Percentiles rank a stretch among this genome's conserved stretches.
Conservation (phyloP, 768 basidiomycete species). For the Mycena belliarum region DNA sequence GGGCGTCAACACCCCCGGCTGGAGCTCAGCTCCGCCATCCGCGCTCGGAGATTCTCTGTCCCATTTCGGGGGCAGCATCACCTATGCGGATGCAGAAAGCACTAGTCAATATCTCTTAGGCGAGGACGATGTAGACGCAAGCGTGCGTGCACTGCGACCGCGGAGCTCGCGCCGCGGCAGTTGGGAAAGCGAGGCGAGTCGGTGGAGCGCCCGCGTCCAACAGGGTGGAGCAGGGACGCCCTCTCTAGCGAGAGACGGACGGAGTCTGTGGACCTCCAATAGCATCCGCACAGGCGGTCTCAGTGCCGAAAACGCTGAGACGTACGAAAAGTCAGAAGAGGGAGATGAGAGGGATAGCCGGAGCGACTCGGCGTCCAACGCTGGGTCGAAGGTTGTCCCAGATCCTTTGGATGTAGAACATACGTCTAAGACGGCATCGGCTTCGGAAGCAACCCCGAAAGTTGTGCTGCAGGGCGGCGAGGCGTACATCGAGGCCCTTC, state of each 20-base stretch:
- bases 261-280: conserved; percentile 59
- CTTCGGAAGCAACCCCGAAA: conserved; percentile 7
- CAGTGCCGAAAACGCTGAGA: conserved; percentile 45
- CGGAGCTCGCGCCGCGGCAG: conserved; percentile 85
- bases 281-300: conserved; percentile 61
- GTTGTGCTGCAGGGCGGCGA: conserved; percentile 5
- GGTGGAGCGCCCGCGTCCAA: conserved; percentile 80
- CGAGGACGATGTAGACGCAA: conserved; percentile 82
- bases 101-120: conserved; percentile 66
- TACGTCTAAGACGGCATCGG: background rate
- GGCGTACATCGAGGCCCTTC: conserved; percentile 16
- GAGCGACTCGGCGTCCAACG: conserved; percentile 8
- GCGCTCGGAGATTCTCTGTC: conserved; percentile 68
- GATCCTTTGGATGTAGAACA: conserved; percentile 4
- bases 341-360: conserved; percentile 21
- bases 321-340: conserved; percentile 31
- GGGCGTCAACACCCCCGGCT: conserved; percentile 43
- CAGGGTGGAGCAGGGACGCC: conserved; percentile 44
- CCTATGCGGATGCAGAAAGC: conserved; percentile 63
- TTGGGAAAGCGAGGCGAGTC: conserved; percentile 88
- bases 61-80: conserved; percentile 65
- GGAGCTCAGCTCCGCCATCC: conserved; percentile 48
- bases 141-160: conserved; percentile 85
- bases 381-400: background rate
- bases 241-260: conserved; percentile 48